Evolutionary conservation across 2,329 filamentous ascomycete species (phyloP).

Genomic region (Claviceps pazoutovae): DNA sequence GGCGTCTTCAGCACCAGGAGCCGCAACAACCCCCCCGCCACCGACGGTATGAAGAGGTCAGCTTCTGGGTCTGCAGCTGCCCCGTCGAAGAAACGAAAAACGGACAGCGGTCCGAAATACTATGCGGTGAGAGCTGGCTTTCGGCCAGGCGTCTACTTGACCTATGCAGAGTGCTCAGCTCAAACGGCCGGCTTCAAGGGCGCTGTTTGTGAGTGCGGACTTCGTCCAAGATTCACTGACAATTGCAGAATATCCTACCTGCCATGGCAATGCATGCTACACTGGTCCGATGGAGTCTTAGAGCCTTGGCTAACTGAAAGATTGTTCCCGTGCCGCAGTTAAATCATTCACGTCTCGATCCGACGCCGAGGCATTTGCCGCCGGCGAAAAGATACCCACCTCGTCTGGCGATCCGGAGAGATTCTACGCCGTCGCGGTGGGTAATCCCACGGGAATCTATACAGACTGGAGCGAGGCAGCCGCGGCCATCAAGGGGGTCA

Average conservation of each 20-base stretch:
- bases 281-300: too few relatives aligned
- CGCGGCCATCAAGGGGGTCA: conserved; percentile 59
- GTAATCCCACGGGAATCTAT: conserved; percentile 45
- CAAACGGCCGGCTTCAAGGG: conserved; percentile 49
- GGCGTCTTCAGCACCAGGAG: conserved; percentile 8
- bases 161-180: conserved; percentile 45
- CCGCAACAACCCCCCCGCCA: neutral
- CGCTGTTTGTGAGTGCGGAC: conserved; percentile 47
- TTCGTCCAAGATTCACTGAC: too few relatives aligned
- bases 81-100: conserved; percentile 33
- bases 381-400: conserved; percentile 35
- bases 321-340: conserved; percentile 33
- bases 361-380: conserved; percentile 69
- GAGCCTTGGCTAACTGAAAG: too few relatives aligned
- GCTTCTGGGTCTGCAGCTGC: conserved; percentile 9
- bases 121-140: conserved; percentile 48
- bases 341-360: conserved; percentile 62
- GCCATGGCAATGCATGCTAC: too few relatives aligned
- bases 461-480: conserved; percentile 55
- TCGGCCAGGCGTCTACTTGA: conserved; percentile 46
- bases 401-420: conserved; percentile 28
- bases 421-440: conserved; percentile 49
- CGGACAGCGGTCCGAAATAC: conserved; percentile 38
- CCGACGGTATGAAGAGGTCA: conserved; percentile 19
- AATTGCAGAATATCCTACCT: neutral